Evolutionary conservation across 2,329 filamentous ascomycete genomes (phyloP), one percentile per base, ranked within the genome.

Genomic region (Fusarium sp.): DNA sequence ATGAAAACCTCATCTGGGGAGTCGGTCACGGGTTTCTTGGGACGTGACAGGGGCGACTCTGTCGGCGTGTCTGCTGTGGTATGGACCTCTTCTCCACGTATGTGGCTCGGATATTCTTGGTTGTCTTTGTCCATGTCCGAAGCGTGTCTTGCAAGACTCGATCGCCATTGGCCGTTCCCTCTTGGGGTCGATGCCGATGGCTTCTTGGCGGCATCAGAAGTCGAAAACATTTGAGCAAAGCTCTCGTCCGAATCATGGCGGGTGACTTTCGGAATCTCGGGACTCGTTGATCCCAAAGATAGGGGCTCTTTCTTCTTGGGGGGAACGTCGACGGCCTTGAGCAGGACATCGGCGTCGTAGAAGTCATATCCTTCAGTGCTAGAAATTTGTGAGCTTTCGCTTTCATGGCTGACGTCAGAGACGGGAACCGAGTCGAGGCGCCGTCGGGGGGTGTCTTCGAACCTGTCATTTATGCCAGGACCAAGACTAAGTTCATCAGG

Each of bases 301-400:
- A 79, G 14, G 75, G 80, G 52, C 78, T 81, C 61, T 54, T 79
- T 79, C 67, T 78, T 81, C 53, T 76, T 80, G 7, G 81, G 74
- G 10, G 75, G 85, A 49, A 88, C 83, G 62, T 88, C 85, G 46
- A 88, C 84, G 8, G 84, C 85, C 44, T 79, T 79, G 48, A 78
- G 78, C 56, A 85, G 75, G 27, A 81, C 83, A n/a, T 87, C 87
- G 27, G 87, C 78, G 70, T 87, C 88, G 72, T 90, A 90, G 71
- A 90, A 90, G 74, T 90, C 88, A 70, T 90, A 90, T 1, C 88
- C 88, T 67, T 89, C 87, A 2, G 84, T 86, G 71, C 80, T 84
- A 14, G 84, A 85, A n/a, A 78, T 68, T 22, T 84, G 81, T 7
- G 82, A 81, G 39, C 71, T 68, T 43, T 80, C 82, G 69, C 83